These are phyloP conservation scores for Coemansia sp. DNA, from an alignment of 192 early-diverging fungal species.

Conservation along the genomic window DNA sequence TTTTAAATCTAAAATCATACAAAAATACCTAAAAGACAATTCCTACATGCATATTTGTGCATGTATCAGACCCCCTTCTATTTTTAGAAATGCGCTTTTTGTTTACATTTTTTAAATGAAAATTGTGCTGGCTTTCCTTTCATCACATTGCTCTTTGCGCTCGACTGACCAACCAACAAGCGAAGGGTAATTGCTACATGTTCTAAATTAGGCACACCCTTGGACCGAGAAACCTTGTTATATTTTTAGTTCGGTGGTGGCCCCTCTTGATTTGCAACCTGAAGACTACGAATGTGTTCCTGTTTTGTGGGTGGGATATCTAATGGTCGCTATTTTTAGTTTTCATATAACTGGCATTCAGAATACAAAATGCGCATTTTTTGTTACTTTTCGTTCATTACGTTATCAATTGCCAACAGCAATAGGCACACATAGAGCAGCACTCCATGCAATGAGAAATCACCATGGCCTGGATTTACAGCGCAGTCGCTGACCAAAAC, in stretches of 20 bases:
- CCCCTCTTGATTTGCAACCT: not conserved
- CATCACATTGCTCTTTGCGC: not conserved
- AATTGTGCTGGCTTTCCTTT: not conserved
- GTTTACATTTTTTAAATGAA: not conserved
- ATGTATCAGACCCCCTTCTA: not conserved
- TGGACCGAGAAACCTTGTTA: not conserved
- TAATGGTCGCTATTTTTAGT: constrained; percentile 14
- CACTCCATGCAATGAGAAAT: too few species aligned
- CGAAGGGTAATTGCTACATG: constrained; percentile 4
- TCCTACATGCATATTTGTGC: not conserved
- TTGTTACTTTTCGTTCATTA: too few species aligned
- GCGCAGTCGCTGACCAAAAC: not conserved
- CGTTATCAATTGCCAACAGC: too few species aligned
- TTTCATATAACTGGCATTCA: not conserved
- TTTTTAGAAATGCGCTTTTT: constrained; percentile 1
- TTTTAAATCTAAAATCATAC: not conserved
- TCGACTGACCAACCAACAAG: not conserved
- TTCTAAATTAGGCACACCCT: constrained; percentile 5
- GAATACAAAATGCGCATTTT: too few species aligned
- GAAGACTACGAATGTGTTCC: not conserved
- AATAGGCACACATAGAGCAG: too few species aligned
- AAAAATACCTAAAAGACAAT: not conserved
- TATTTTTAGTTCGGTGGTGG: not conserved
- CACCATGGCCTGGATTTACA: not conserved
- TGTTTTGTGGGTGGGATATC: not conserved